Evolutionary conservation across 257 asterid genomes (phyloP), one percentile per base, ranked within the genome.

Genomic region (Linderniella brevidens): DNA sequence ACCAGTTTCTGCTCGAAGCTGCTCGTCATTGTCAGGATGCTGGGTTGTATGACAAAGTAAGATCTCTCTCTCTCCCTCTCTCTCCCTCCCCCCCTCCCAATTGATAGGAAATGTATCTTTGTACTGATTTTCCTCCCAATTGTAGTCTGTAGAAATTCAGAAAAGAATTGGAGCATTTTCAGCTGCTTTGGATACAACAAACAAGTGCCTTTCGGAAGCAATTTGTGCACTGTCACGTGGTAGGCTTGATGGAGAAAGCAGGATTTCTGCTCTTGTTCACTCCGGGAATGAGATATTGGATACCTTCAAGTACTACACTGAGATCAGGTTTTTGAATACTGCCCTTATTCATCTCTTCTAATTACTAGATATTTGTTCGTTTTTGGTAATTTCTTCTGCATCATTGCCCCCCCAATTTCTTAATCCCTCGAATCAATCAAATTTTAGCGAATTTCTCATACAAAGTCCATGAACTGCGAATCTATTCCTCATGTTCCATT

Each of bases 131-230:
- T 50, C n/a, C n/a, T n/a, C n/a, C n/a, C 14, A 56, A 46, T 45
- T 67, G 41, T 69, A 88, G 94, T 71, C 94, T 61, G 71, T 85
- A 52, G 94, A 88, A 59, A 71, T 88, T 64, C 92, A 88, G 62
- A 79, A 75, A 65, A 81, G 98, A 78, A 70, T 78, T 16, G 98
- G 98, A 51, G 93, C 92, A n/a, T 90, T 78, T 61, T 74, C 98
- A 35, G 74, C 78, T 40, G 94, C 96, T 46, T 47, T 90, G 68
- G 95, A 85, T 52, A 74, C 93, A 20, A 68, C 79, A 56, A 85
- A 81, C 70, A 90, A 75, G 66, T 85, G 96, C 50, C 72, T 90
- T 13, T 85, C 98, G 46, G 98, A 81, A 74, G 94, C 96, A 55
- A 72, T 90, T 56, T 76, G 72, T 62, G 78, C 94, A 58, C 71